Evolutionary conservation across 441 rosid genomes (phyloP).

Genomic region (Arabidopsis hybrid): DNA sequence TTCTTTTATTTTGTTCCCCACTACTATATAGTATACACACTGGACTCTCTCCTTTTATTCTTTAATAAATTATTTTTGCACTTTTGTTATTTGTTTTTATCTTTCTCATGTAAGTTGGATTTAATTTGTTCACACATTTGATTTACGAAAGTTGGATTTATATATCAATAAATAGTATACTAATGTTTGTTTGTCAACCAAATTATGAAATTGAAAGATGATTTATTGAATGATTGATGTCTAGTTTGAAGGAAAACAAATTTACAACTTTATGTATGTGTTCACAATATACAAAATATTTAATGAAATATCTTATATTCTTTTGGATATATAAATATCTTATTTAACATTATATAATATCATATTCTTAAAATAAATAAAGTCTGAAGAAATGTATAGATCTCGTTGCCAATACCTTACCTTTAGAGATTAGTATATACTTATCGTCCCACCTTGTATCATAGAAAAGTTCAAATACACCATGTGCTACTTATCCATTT

Average conservation of each 20-base stretch:
- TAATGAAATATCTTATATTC: background rate
- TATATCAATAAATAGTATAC: no score
- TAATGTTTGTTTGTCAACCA: background rate
- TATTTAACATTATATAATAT: background rate
- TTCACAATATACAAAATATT: background rate
- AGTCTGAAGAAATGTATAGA: constrained; percentile 5
- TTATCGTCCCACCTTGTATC: constrained; percentile 34
- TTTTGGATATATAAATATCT: background rate
- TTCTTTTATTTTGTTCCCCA: constrained; percentile 11
- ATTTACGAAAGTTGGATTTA: constrained; percentile 16
- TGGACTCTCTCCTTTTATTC: background rate
- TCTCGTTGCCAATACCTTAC: constrained; percentile 32
- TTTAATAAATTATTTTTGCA: constrained; percentile 8
- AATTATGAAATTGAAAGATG: background rate
- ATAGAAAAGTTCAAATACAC: constrained; percentile 11
- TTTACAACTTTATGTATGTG: background rate
- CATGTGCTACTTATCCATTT: constrained; percentile 38
- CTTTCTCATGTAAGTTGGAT: constrained; percentile 10
- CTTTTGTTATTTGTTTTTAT: constrained; percentile 22
- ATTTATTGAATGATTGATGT: background rate
- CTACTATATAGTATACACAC: constrained; percentile 4
- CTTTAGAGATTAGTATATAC: constrained; percentile 41
- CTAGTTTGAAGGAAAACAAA: background rate
- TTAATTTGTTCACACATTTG: constrained; percentile 18
- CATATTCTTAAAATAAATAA: background rate